Base-by-base conservation (phyloP, 108 stramenopile species). In the Fragilaria radians region DNA sequence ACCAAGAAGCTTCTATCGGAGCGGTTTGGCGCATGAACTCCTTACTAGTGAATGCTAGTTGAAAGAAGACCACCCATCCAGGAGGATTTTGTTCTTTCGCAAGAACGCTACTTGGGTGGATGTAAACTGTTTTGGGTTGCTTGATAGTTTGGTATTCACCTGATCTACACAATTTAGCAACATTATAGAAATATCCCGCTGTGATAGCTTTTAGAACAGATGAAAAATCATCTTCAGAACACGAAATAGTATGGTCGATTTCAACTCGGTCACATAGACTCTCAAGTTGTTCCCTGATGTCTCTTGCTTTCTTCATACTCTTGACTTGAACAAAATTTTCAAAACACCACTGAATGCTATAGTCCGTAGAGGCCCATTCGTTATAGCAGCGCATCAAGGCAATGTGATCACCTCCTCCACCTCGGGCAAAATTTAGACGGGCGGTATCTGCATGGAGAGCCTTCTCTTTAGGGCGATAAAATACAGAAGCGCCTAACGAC, bases 211-310 rank as follows among this genome's bases (percentile, higher is more conserved):
- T 96, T 28, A 88, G 64, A 17, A 93, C 66, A 9, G 81, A 62
- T 36, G 97, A 96, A 18, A 80, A 67, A 46, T 96, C 89, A 23
- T 81, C 74, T 32, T 74, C 74, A 7, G 79, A 66, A 14, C 72
- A 76, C 51, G 88, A 86, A 2, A 85, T 70, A 17, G 62, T 72
- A 14, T 66, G 66, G 57, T 97, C 96, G 28, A 99, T 86, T 77
- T 99, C 99, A 9, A 99, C 97, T 51, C 99, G 74, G 54, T 99
- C 99, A 70, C 97, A 98, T 21, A 99, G 80, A 23, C 93, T 93
- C 63, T 93, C 95, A 27, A 99, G 81, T 71, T 99, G 99, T 60
- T 98, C 97, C 22, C 97, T 90, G 49, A 99, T 91, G 57, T 98
- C 99, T 22, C 97, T 70, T 14, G 99, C 99, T 51, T 92, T 82